Conservation (phyloP, 2,329 filamentous ascomycete genomes). For the Trichoderma sp. region DNA sequence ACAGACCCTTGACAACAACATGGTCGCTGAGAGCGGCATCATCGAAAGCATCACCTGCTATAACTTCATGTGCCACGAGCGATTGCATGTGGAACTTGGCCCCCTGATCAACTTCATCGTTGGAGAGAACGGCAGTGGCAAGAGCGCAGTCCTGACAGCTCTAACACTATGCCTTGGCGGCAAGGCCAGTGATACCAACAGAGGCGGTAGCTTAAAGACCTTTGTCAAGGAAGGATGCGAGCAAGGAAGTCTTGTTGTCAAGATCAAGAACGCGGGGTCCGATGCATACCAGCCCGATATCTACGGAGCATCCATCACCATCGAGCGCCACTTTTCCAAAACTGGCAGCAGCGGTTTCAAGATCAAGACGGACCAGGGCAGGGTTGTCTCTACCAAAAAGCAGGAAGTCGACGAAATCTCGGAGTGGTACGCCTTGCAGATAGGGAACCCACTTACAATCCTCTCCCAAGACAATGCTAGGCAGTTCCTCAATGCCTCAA, state of each 20-base stretch:
- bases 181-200: conserved; percentile 89
- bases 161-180: conserved; percentile 92
- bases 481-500: conserved; percentile 85
- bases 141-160: conserved; percentile 91
- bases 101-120: conserved; percentile 98
- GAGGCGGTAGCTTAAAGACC: conserved; percentile 81
- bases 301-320: conserved; percentile 79
- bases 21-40: conserved; percentile 77
- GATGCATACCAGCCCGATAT: conserved; percentile 79
- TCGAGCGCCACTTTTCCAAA: conserved; percentile 85
- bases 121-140: conserved; percentile 95
- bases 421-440: conserved; percentile 88
- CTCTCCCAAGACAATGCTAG: conserved; percentile 93
- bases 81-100: conserved; percentile 78
- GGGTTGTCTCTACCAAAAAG: conserved; percentile 76
- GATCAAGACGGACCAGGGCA: conserved; percentile 69
- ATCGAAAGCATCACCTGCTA: conserved; percentile 81
- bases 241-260: conserved; percentile 71
- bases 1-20: conserved; percentile 66
- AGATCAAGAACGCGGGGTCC: conserved; percentile 84
- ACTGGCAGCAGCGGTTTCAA: conserved; percentile 78
- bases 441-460: conserved; percentile 95
- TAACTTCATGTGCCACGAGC: conserved; percentile 95
- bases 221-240: conserved; percentile 89
- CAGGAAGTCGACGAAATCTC: conserved; percentile 87